phyloP scores from a whole-genome alignment of 2,329 filamentous ascomycete species.

The Penicillium sp. region DNA sequence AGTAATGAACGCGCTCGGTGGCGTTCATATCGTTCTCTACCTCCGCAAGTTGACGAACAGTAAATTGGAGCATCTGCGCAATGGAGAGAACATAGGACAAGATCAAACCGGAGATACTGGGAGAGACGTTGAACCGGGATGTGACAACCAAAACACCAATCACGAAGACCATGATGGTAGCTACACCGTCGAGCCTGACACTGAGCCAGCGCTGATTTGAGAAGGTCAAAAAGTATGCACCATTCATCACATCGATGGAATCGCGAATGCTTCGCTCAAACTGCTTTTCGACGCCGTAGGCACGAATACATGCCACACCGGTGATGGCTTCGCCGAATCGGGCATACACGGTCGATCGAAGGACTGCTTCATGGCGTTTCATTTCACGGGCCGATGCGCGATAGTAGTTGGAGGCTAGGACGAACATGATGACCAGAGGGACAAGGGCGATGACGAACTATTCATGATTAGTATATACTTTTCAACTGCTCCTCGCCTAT shows the following conservation, averaged over 20 bases:
- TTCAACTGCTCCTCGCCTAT: neutral
- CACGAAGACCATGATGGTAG: slow-evolving; percentile 80
- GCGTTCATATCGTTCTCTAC: slow-evolving; percentile 99
- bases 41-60: slow-evolving; percentile 87
- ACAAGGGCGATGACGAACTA: slow-evolving; percentile 68
- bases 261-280: slow-evolving; percentile 70
- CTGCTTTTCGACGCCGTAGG: slow-evolving; percentile 76
- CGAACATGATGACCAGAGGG: slow-evolving; percentile 72
- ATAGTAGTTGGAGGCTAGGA: slow-evolving; percentile 84
- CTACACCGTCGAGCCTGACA: slow-evolving; percentile 78
- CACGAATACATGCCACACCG: slow-evolving; percentile 74
- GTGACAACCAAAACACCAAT: slow-evolving; percentile 90
- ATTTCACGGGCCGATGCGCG: slow-evolving; percentile 87
- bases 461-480: slow-evolving; percentile 1
- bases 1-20: slow-evolving; percentile 87
- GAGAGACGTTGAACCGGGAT: slow-evolving; percentile 78
- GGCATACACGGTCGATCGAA: slow-evolving; percentile 84
- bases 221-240: slow-evolving; percentile 92
- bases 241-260: slow-evolving; percentile 87
- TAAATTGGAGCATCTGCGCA: slow-evolving; percentile 94
- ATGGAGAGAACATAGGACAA: slow-evolving; percentile 91
- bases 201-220: slow-evolving; percentile 94
- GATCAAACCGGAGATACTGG: slow-evolving; percentile 82
- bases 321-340: slow-evolving; percentile 87
- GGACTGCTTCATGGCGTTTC: slow-evolving; percentile 87